Percentiles rank a stretch among this genome's conserved stretches.
Evolutionary conservation across 2,329 filamentous ascomycete species (phyloP).

Genomic region (Cercospora sp.): DNA sequence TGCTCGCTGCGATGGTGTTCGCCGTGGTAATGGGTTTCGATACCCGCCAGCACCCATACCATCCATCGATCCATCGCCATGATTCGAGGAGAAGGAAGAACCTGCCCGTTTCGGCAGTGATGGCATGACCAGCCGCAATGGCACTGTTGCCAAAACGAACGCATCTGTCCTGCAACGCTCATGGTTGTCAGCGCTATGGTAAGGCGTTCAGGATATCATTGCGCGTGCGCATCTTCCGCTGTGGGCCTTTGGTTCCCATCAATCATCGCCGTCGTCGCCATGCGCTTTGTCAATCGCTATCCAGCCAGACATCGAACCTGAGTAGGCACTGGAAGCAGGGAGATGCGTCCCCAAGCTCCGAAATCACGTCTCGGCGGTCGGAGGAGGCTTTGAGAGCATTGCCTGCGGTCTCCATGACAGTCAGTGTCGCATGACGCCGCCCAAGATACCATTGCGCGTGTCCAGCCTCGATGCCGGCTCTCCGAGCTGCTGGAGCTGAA

Average conservation of each 20-base stretch:
- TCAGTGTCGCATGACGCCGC: background rate
- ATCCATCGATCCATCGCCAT: background rate
- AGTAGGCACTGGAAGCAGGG: background rate
- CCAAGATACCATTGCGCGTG: background rate
- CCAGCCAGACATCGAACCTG: background rate
- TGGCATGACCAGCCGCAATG: background rate
- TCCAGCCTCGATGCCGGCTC: background rate
- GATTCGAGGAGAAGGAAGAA: background rate
- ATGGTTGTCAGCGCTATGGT: background rate
- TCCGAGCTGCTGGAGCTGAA: background rate
- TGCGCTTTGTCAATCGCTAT: background rate
- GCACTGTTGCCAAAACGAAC: background rate
- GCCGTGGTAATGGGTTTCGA: background rate
- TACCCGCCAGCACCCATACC: background rate
- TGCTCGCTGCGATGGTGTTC: background rate
- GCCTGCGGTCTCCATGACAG: background rate
- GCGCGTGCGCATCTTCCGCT: background rate
- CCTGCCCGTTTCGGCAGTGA: background rate
- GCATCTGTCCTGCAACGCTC: background rate
- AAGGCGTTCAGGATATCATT: background rate
- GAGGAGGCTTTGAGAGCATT: background rate
- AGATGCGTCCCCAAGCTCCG: background rate
- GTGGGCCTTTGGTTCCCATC: background rate
- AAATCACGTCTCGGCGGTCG: background rate
- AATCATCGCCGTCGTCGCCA: background rate